Base-by-base conservation (phyloP, 2,329 filamentous ascomycete genomes). In the Verticillium longisporum region DNA sequence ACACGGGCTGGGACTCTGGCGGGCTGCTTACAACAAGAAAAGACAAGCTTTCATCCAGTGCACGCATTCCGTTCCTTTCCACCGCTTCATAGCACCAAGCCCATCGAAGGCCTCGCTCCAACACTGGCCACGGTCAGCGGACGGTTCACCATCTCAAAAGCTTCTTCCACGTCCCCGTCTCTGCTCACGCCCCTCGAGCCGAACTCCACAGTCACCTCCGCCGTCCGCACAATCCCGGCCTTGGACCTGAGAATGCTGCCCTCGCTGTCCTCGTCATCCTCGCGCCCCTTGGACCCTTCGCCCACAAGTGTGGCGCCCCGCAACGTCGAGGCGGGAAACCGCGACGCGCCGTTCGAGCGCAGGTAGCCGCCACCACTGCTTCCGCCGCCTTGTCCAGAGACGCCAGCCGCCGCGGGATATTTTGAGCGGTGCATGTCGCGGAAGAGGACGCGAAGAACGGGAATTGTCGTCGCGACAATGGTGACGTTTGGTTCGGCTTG, bases 181-280 rank as follows among this genome's bases (percentile, higher is more conserved):
- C 31, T 18, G 33, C 34, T 56, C 55, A 15, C 13, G 15, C 14
- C 34, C 31, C 34, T 34, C 14, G n/a, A 18, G n/a, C 63, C 61
- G 45, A 61, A 66, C 18, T 41, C 57, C 6, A 66, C 58, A 21
- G 62, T 58, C 11, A 66, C 58, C 34, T 66, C 61, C 2, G 62
- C 63, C 41, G 64, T 66, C 45, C 63, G 58, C 31, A 64, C 56
- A 33, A 63, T 66, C 26, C 63, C 62, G 41, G 61, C 59, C 36
- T 59, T 61, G 33, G n/a, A 55, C 54, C 62, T 33, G 18, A 66
- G 57, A 18, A 64, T 66, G 33, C 64, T 65, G 55, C 56, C 57
- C 4, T 65, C 62, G 59, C 63, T 65, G 31, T 55, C 45, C 45
- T 50, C 45, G 18, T 50, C 45, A 34, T 62, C 62, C 21, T 65